A percentile compares a stretch with the other conserved stretches of the same genome.
These are phyloP conservation scores for Phytophthora cactorum DNA, from an alignment of 352 stramenopile genomes.

Conservation along the genomic window DNA sequence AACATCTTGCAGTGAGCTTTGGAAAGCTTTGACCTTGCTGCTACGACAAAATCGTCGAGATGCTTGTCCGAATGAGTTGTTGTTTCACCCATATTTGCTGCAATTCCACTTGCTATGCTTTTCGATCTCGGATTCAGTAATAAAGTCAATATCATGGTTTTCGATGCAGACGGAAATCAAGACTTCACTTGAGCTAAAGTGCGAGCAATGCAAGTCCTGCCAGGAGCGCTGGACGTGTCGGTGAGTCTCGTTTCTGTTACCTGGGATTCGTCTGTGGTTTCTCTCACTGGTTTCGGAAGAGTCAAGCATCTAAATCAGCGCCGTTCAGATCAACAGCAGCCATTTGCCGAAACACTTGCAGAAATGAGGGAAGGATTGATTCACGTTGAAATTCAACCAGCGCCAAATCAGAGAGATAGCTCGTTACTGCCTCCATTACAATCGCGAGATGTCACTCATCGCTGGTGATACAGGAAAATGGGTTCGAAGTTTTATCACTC, in stretches of 20 bases:
- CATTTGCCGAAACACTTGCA: constrained; percentile 3
- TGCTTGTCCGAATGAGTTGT: neutral
- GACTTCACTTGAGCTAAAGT: neutral
- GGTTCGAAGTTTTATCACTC: neutral
- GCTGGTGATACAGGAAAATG: constrained; percentile 1
- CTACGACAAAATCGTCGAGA: neutral
- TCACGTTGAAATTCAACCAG: constrained; percentile 7
- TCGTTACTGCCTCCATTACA: constrained; percentile 10
- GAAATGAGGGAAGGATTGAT: constrained; percentile 1
- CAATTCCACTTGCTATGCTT: constrained; percentile 6
- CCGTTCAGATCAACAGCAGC: neutral
- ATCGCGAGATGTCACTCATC: constrained; percentile 2
- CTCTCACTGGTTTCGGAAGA: neutral
- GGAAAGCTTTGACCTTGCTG: neutral
- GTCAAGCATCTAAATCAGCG: neutral
- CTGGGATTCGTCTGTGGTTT: neutral
- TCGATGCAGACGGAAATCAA: neutral
- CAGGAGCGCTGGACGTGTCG: neutral
- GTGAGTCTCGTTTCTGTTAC: neutral
- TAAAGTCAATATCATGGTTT: neutral
- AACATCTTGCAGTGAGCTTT: neutral
- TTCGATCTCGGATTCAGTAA: constrained; percentile 12
- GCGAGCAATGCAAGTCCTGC: neutral
- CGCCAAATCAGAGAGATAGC: constrained; percentile 4
- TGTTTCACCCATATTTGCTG: neutral